Evolutionary conservation across 2,329 filamentous ascomycete genomes (phyloP), one percentile per base, ranked within the genome.

Genomic region (Colletotrichum musicola): DNA sequence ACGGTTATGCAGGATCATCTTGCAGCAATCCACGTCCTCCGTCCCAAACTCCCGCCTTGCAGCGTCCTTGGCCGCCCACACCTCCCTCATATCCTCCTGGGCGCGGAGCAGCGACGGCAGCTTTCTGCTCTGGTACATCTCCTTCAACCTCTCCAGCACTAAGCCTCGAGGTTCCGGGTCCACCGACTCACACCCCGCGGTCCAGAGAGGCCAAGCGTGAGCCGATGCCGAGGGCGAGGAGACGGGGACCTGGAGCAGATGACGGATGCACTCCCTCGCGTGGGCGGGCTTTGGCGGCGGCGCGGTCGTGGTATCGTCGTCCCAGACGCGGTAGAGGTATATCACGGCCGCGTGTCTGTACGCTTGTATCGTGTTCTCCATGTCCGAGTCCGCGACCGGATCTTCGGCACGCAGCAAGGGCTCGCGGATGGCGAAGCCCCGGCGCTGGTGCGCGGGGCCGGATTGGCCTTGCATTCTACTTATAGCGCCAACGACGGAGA

Each of bases 191-290:
- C 77, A 77, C 3, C 74, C 77, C 0, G 76, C 75, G 2, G 76
- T 78, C 75, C 74, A 78, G 1, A 78, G 63, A 4, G 77, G 76
- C 76, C 76, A 78, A 14, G 74, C 73, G 25, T 78, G 77, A 1
- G 71, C 72, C 1, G 76, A 74, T 7, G 73, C 74, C 13, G 77
- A 75, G 5, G 77, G 73, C 1, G 77, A 77, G 2, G 64, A 62
- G 16, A 76, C 69, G 4, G 73, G 71, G 3, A 78, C 74, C 20
- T 71, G 55, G 7, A 68, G 56, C 3, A 78, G 69, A 40, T 78
- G 72, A 6, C 60, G 49, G 25, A 78, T 73, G 49, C 76, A 77
- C 30, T 64, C 64, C 20, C 70, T 63, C 4, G 73, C 75, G 53
- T 77, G 74, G 6, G 59, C 62, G 6, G 73, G 59, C 4, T 72